Evolutionary conservation across 2,329 filamentous ascomycete genomes (phyloP), one percentile per base, ranked within the genome.

Genomic region (Fulvia fulva): DNA sequence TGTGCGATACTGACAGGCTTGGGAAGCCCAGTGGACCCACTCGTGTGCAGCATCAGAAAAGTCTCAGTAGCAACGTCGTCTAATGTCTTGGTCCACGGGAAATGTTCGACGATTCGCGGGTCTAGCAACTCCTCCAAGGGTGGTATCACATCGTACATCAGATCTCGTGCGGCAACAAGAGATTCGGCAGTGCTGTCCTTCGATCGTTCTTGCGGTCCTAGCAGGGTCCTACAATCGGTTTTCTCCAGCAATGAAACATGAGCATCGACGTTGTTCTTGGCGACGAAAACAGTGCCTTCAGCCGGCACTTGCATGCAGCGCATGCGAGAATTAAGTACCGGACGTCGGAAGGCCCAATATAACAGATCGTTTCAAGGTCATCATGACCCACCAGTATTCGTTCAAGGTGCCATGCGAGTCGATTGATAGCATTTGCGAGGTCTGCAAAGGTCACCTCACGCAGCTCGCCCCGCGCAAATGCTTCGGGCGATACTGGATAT

Each of bases 271-370:
- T 60, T 41, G 34, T 57, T 62, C 41, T 55, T 55, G 58, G 58
- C 3, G 58, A 60, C 30, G 61, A 57, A 23, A 63, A 54, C 9
- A 63, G 34, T 22, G 51, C 28, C 26, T 57, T 57, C 5, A 58
- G 12, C 2, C 56, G 49, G 37, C 41, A 53, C 51, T 61, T 63
- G 32, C 51, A 51, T 3, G 61, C 58, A 1, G 61, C 61, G n/a
- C 58, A 61, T 5, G 58, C 58, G 5, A 61, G 16, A 19, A 63
- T 55, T 46, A 56, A 59, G 44, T 61, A 63, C 23, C 58, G 41
- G 8, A 59, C 53, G 28, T 63, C 61, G n/a, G 58, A 58, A 2
- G 55, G 55, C 12, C 55, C 61, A 14, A 58, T 51, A 28, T 63
- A 61, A 16, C 58, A 60, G 16, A 61, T 51, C 3, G 55, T 58